Evolutionary conservation across 2,329 filamentous ascomycete species (phyloP).

Genomic region (Claviceps citrina): DNA sequence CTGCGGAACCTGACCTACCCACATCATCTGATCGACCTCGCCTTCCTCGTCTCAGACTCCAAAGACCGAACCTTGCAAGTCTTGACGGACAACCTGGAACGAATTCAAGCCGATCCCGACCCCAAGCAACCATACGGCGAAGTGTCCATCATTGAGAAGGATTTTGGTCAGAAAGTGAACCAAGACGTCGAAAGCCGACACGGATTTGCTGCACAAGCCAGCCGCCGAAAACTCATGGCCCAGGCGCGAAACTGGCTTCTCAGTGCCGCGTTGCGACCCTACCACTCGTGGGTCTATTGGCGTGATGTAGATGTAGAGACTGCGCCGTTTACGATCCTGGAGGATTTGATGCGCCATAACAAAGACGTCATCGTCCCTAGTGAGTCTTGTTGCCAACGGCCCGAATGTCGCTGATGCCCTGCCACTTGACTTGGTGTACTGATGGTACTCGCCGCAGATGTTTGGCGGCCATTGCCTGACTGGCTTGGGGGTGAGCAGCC

Average conservation of each 20-base stretch:
- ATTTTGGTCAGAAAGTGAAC: slow-evolving; percentile 94
- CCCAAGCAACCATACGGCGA: slow-evolving; percentile 78
- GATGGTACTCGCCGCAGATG: slow-evolving; percentile 50
- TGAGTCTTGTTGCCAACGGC: slow-evolving; percentile 49
- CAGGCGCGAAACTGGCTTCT: slow-evolving; percentile 94
- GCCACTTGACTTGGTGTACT: too few species aligned
- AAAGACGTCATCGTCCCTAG: slow-evolving; percentile 98
- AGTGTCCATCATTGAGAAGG: slow-evolving; percentile 95
- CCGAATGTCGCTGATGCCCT: too few species aligned
- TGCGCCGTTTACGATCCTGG: slow-evolving; percentile 87
- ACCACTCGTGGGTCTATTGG: slow-evolving; percentile 99
- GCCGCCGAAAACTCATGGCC: slow-evolving; percentile 89
- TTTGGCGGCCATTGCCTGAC: slow-evolving; percentile 95
- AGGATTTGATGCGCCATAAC: slow-evolving; percentile 97
- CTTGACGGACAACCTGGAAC: slow-evolving; percentile 58
- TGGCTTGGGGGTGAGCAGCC: slow-evolving; percentile 98
- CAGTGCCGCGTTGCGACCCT: slow-evolving; percentile 80
- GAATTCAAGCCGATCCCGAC: slow-evolving; percentile 66
- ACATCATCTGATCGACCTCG: slow-evolving; percentile 88
- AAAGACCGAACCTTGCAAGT: slow-evolving; percentile 77
- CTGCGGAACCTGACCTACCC: slow-evolving; percentile 93
- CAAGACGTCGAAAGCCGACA: slow-evolving; percentile 96
- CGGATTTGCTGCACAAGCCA: slow-evolving; percentile 90
- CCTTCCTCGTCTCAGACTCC: slow-evolving; percentile 92
- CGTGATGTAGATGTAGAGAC: slow-evolving; percentile 97